These are phyloP conservation scores for Colletotrichum coccodes DNA, from an alignment of 2,329 filamentous ascomycete genomes.

Conservation along the genomic window DNA sequence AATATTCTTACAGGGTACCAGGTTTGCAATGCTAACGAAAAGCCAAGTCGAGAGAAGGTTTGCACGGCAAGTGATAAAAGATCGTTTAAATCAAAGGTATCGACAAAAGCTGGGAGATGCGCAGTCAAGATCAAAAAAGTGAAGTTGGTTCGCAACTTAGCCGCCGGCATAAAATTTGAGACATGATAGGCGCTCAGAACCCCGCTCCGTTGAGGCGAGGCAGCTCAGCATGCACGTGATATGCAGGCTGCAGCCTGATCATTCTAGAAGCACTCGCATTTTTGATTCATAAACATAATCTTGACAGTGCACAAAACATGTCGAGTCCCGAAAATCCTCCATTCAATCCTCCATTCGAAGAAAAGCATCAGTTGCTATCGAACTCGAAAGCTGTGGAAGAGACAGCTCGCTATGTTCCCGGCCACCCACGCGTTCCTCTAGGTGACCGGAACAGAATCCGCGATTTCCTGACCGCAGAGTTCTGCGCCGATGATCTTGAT, in stretches of 20 bases:
- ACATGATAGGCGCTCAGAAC: not conserved
- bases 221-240: not conserved
- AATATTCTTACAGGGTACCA: no score
- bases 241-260: not conserved
- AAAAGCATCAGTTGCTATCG: not conserved
- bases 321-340: not conserved
- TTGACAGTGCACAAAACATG: not conserved
- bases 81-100: no score
- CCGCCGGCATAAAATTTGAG: not conserved
- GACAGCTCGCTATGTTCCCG: not conserved
- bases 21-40: no score
- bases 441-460: not conserved
- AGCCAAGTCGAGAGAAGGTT: no score
- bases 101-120: no score
- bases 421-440: not conserved
- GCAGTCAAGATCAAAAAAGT: not conserved
- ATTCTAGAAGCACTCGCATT: not conserved
- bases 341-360: not conserved
- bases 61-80: no score
- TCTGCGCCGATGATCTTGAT: not conserved
- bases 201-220: not conserved
- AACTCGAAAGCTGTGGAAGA: not conserved
- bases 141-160: not conserved
- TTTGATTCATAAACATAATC: no score
- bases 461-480: not conserved